phyloP scores from a whole-genome alignment of 2,329 filamentous ascomycete genomes.

The Exserohilum rostratum region DNA sequence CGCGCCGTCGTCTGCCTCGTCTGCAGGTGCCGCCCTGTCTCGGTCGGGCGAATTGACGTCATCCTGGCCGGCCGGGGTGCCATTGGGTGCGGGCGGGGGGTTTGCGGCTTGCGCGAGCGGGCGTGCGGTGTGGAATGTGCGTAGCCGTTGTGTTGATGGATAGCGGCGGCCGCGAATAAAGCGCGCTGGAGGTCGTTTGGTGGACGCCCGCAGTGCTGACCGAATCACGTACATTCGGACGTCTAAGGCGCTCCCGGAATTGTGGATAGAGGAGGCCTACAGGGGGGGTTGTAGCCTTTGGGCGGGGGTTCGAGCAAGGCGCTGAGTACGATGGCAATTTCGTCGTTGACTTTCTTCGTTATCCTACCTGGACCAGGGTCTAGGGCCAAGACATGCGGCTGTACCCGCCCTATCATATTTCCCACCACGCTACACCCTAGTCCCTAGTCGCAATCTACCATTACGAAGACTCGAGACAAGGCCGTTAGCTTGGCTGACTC shows the following conservation, averaged over 20 bases:
- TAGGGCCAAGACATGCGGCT: slow-evolving; percentile 15
- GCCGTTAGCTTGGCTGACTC: neutral
- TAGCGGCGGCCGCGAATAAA: slow-evolving; percentile 47
- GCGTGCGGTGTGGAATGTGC: slow-evolving; percentile 45
- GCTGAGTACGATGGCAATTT: slow-evolving; percentile 23
- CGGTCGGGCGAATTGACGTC: slow-evolving; percentile 25
- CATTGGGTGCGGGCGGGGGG: slow-evolving; percentile 38
- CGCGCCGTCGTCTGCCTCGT: slow-evolving; percentile 28
- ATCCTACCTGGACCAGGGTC: slow-evolving; percentile 18
- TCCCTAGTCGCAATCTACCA: neutral
- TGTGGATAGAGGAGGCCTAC: slow-evolving; percentile 26
- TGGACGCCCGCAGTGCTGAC: slow-evolving; percentile 50
- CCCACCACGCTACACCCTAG: neutral
- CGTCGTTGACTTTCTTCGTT: slow-evolving; percentile 26
- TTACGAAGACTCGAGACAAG: neutral
- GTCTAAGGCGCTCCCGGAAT: slow-evolving; percentile 25
- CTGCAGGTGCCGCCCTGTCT: slow-evolving; percentile 25
- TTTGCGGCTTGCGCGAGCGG: slow-evolving; percentile 33
- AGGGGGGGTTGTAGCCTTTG: slow-evolving; percentile 16
- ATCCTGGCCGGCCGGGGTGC: slow-evolving; percentile 34
- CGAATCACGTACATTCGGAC: slow-evolving; percentile 52
- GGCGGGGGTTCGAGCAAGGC: slow-evolving; percentile 21
- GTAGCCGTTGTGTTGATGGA: slow-evolving; percentile 34
- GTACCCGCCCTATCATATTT: slow-evolving; percentile 2
- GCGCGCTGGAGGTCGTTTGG: slow-evolving; percentile 45